Percentiles rank a stretch among this genome's conserved stretches.
Evolutionary conservation across 495 filamentous ascomycete species (phyloP).

Genomic region (Xylaria longipes): DNA sequence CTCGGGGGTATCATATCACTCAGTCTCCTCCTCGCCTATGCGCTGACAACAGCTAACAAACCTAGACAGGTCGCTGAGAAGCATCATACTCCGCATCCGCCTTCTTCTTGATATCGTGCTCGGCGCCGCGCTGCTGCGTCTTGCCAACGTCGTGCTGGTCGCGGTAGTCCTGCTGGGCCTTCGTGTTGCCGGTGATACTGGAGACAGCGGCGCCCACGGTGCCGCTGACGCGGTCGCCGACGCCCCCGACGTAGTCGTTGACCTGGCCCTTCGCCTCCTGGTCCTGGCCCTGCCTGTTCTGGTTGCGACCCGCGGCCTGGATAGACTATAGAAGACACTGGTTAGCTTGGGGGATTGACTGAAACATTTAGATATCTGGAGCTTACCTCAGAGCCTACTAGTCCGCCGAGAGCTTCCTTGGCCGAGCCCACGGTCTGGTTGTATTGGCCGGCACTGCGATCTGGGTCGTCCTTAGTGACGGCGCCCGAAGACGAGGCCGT

Average conservation of each 20-base stretch:
- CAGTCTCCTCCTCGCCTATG: neutral
- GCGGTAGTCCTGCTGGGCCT: constrained; percentile 64
- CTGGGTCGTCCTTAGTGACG: constrained; percentile 72
- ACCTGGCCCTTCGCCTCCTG: constrained; percentile 87
- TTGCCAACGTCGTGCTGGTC: constrained; percentile 84
- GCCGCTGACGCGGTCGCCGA: constrained; percentile 74
- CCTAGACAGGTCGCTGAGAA: constrained; percentile 17
- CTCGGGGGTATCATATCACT: constrained; percentile 36
- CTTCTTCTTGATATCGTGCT: constrained; percentile 81
- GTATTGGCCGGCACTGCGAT: constrained; percentile 75
- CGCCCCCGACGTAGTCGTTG: constrained; percentile 73
- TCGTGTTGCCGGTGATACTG: constrained; percentile 72
- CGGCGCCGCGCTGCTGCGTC: constrained; percentile 82
- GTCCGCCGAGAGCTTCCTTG: constrained; percentile 81
- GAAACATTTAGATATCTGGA: neutral
- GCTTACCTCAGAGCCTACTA: constrained; percentile 73
- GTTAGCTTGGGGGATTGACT: neutral
- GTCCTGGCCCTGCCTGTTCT: constrained; percentile 81
- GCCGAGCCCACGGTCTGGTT: constrained; percentile 86
- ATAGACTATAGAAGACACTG: constrained; percentile 52
- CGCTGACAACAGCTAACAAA: neutral
- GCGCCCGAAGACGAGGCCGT: constrained; percentile 73
- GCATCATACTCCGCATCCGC: constrained; percentile 46
- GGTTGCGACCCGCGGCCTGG: constrained; percentile 73
- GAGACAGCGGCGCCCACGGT: constrained; percentile 72